Base-by-base conservation (phyloP, 2,329 filamentous ascomycete species). In the Diplodia scrobiculata region DNA sequence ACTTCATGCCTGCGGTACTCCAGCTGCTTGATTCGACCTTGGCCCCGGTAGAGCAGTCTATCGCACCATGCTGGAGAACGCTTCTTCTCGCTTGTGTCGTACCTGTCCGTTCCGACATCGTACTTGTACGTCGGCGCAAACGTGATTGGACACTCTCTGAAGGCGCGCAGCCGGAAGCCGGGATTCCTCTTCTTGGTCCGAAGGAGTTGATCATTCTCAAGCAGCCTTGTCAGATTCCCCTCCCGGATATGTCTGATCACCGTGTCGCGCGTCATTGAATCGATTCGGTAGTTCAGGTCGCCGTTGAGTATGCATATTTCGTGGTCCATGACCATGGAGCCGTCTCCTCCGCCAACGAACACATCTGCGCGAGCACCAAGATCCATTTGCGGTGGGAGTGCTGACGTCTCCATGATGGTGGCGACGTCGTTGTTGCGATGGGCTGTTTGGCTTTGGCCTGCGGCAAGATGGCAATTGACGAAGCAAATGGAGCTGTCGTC, bases 51-150 rank as follows among this genome's bases (percentile, higher is more conserved):
- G n/a, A 99, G 81, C 45, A 99, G 80, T 41, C 95, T 87, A 80
- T 99, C 95, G 76, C 95, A 99, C 95, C 95, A 99, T 0, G 95
- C 95, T 0, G 95, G 95, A 25, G 91, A 90, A 59, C 95, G 87
- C 77, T 91, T 91, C 83, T 99, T 99, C 77, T 99, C 95, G 72
- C 91, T 94, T 0, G 91, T 90, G 75, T 99, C 95, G 77, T 98
- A 99, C 6, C 87, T 90, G 74, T 98, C 94, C 0, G 92, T 96
- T 17, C 93, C 93, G 0, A 98, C 92, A 72, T 99, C 95, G 76
- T 99, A 99, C 77, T 99, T 99, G 83, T 99, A 99, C 0, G 95
- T 99, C 0, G 95, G 95, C 7, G 92, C 89, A 75, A 99, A 99
- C 0, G 87, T 89, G 72, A 99, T 97, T 0, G 90, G 91, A 65